Conservation (phyloP, 148 eudicot genomes). For the Chenopodium album region DNA sequence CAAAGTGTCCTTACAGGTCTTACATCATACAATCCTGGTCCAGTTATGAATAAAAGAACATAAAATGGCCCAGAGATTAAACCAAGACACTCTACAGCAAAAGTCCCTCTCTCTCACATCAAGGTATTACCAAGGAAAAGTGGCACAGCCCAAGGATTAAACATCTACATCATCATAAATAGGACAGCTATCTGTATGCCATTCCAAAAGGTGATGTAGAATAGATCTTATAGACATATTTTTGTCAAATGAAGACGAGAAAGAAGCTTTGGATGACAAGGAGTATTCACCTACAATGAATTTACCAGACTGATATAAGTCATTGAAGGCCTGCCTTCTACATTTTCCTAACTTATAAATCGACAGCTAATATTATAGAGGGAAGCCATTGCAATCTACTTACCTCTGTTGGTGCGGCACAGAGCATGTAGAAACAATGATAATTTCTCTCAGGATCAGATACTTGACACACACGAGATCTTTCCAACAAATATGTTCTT, state of each 20-base stretch:
- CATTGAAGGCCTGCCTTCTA: not conserved
- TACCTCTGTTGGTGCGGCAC: slow-evolving; percentile 96
- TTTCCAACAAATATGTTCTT: slow-evolving; percentile 88
- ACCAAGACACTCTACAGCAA: not conserved
- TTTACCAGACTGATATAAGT: not conserved
- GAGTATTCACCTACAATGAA: not conserved
- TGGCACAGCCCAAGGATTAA: too few relatives aligned
- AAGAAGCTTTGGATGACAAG: not conserved
- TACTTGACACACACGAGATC: slow-evolving; percentile 98
- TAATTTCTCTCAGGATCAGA: slow-evolving; percentile 99
- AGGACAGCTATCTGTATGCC: not conserved
- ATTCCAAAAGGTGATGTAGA: not conserved
- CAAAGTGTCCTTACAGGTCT: not conserved
- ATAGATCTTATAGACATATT: not conserved
- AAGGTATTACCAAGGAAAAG: too few relatives aligned
- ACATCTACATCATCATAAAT: not conserved
- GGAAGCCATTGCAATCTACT: slow-evolving; percentile 9
- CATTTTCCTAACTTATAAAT: not conserved
- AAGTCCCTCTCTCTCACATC: too few relatives aligned
- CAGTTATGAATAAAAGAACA: not conserved
- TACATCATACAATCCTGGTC: not conserved
- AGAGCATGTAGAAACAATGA: slow-evolving; percentile 99
- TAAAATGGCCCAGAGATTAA: not conserved
- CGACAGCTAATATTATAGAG: not conserved
- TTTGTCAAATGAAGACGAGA: not conserved